These are phyloP conservation scores for Kodamaea arcana DNA, from an alignment of 1,139 yeast genomes.

Conservation along the genomic window DNA sequence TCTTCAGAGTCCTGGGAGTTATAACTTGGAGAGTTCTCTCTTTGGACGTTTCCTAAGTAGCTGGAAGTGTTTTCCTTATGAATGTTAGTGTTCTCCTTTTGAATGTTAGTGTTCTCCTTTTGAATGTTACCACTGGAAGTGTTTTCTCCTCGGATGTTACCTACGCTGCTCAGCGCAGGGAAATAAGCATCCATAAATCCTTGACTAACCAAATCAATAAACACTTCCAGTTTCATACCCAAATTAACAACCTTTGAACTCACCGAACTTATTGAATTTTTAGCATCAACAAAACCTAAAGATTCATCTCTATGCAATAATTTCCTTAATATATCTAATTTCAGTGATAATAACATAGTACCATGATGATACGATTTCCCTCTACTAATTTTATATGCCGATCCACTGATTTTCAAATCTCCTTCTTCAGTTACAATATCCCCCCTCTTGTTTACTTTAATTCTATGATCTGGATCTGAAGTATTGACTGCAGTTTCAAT, in stretches of 20 bases:
- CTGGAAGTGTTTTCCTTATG: too few species aligned
- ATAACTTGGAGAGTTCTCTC: too few species aligned
- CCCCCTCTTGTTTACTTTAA: conserved; percentile 64
- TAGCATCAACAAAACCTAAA: conserved; percentile 49
- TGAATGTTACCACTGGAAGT: too few species aligned
- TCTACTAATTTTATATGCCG: conserved; percentile 81
- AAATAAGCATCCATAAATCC: conserved; percentile 44
- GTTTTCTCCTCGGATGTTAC: too few species aligned
- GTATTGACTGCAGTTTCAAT: conserved; percentile 51
- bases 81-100: too few species aligned
- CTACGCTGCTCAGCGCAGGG: conserved; percentile 5
- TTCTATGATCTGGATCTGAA: conserved; percentile 10
- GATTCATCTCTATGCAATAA: conserved; percentile 49
- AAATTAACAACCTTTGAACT: conserved; percentile 72
- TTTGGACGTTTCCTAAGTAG: too few species aligned
- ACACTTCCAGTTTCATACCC: conserved; percentile 40
- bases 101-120: too few species aligned
- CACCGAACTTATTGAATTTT: conserved; percentile 69
- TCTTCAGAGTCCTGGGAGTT: conserved; percentile 5
- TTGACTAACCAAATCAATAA: conserved; percentile 42
- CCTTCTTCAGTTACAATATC: conserved; percentile 55
- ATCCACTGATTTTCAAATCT: conserved; percentile 70
- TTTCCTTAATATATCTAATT: conserved; percentile 52
- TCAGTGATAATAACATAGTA: conserved; percentile 78
- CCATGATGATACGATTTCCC: conserved; percentile 95